A percentile compares a stretch with the other conserved stretches of the same genome.
Conservation (phyloP, 2,329 filamentous ascomycete species). For the Neonectria faginata region DNA sequence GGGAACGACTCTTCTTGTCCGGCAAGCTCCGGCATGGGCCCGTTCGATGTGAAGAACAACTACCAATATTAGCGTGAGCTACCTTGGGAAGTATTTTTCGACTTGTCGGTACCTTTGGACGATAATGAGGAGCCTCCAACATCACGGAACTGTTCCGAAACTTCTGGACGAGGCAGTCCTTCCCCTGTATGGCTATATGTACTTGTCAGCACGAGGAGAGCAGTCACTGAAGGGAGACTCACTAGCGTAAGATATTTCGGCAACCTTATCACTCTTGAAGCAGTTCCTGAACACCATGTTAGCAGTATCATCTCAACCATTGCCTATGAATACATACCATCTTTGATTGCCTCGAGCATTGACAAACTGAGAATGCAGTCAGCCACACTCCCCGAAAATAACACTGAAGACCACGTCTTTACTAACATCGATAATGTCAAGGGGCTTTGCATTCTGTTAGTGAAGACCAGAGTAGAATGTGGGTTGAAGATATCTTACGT, state of each 20-base stretch:
- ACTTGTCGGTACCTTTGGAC: constrained; percentile 75
- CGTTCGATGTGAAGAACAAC: constrained; percentile 66
- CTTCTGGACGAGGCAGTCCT: constrained; percentile 90
- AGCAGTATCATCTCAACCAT: constrained; percentile 9
- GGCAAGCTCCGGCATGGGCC: constrained; percentile 62
- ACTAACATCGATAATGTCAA: constrained; percentile 78
- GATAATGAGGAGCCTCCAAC: constrained; percentile 83
- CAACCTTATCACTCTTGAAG: constrained; percentile 85
- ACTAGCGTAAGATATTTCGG: constrained; percentile 97
- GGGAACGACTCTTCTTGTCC: constrained; percentile 83
- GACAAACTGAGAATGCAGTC: constrained; percentile 70
- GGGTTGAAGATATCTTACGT: constrained; percentile 63
- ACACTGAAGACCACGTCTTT: too few species aligned
- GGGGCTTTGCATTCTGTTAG: constrained; percentile 65
- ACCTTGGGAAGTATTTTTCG: neutral
- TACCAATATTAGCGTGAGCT: constrained; percentile 39
- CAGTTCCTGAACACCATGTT: constrained; percentile 69
- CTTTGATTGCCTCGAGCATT: constrained; percentile 75
- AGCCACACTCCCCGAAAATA: constrained; percentile 21
- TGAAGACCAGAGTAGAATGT: constrained; percentile 4
- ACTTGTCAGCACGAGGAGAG: constrained; percentile 41
- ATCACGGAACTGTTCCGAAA: constrained; percentile 98
- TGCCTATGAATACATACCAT: constrained; percentile 62
- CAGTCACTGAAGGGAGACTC: constrained; percentile 50
- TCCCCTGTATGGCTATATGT: constrained; percentile 83